Base-by-base conservation (phyloP, 306 rosid genomes). In the Inga leiocalycina region DNA sequence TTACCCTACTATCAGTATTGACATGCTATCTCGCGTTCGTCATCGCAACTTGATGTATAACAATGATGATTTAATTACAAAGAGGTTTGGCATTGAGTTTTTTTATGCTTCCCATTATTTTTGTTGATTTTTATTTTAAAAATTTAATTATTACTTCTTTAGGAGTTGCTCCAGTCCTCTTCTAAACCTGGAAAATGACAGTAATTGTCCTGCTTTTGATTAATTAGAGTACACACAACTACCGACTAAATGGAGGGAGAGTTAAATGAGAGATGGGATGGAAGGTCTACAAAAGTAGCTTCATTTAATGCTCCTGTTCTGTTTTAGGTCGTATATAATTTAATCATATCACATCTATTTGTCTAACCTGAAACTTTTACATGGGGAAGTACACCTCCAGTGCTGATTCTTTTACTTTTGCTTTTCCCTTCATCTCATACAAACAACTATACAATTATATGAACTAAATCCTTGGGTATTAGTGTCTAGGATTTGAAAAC, bases 21-120 rank as follows among this genome's bases (percentile, higher is more conserved):
- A 94, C 87, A 94, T 96, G 99, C 82, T 96, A n/a, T 90, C 99
- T 45, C 97, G 98, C 9, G 99, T 96, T 87, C 92, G 94, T 64
- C 89, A 89, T 9, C 90, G 84, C 79, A 93, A 79, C 78, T 83
- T 76, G 2, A 89, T 92, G 97, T 96, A 96, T 86, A 96, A 96
- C 81, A 96, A 94, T 80, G 93, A 91, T 54, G 86, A 88, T 82
- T 70, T 71, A 49, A 85, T 96, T 80, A 86, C 97, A 45, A 87
- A 77, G 75, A 94, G 97, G 99, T 96, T 52, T 73, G 86, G 22
- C 79, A 81, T 76, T 41, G 54, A 45, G 13, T 27, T 39, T 77
- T 37, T 75, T 4, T 74, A 56, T 20, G 43, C 72, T 62, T 62
- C 13, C 8, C 37, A 22, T 61, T 62, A 4, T 24, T 24, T 48